These are phyloP conservation scores for Penicillium italicum DNA, from an alignment of 2,329 filamentous ascomycete genomes.

Conservation along the genomic window DNA sequence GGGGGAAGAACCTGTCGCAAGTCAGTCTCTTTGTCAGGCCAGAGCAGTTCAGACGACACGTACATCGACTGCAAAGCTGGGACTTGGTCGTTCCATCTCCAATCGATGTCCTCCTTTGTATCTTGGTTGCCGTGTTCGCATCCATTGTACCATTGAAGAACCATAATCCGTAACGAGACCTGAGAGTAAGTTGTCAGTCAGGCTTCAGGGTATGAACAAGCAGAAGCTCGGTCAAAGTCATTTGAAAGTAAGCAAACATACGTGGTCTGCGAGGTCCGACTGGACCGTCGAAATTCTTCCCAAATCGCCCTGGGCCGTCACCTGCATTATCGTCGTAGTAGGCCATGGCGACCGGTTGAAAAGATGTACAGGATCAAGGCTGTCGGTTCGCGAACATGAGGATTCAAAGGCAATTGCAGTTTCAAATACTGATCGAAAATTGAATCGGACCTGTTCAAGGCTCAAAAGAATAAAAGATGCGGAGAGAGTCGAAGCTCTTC, in stretches of 20 bases:
- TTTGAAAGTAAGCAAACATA: slow-evolving; percentile 23
- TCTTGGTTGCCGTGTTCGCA: slow-evolving; percentile 73
- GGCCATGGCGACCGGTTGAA: slow-evolving; percentile 29
- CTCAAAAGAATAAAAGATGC: slow-evolving; percentile 2
- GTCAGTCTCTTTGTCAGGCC: slow-evolving; percentile 9
- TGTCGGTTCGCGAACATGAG: background rate
- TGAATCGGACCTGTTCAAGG: background rate
- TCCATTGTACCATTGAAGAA: slow-evolving; percentile 85
- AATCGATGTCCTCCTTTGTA: slow-evolving; percentile 69
- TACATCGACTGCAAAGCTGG: slow-evolving; percentile 87
- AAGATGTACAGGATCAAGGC: slow-evolving; percentile 8
- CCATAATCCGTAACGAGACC: slow-evolving; percentile 92
- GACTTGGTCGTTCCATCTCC: slow-evolving; percentile 78
- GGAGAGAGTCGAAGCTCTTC: slow-evolving; percentile 15
- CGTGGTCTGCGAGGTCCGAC: slow-evolving; percentile 41
- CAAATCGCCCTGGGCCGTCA: slow-evolving; percentile 33
- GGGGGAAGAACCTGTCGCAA: slow-evolving; percentile 74
- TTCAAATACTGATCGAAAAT: background rate
- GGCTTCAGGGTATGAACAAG: background rate
- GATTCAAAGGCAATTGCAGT: background rate
- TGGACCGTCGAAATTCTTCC: slow-evolving; percentile 34
- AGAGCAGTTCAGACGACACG: slow-evolving; percentile 12
- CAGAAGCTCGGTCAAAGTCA: background rate
- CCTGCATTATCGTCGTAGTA: slow-evolving; percentile 39
- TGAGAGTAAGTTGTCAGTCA: slow-evolving; percentile 38